phyloP scores from a whole-genome alignment of 768 basidiomycete genomes.

The Boletellus sp. region DNA sequence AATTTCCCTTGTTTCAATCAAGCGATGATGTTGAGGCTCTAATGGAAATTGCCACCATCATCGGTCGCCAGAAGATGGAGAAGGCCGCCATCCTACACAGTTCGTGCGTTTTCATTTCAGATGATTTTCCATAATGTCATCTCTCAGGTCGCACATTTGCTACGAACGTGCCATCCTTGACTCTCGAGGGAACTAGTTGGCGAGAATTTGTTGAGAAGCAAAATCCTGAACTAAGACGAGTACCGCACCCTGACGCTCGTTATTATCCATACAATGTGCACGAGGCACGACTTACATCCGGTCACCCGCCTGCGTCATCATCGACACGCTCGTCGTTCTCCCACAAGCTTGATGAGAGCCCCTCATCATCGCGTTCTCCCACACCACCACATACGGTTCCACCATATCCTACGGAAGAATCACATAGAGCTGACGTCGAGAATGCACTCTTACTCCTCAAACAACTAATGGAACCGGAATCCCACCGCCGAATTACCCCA shows the following conservation, averaged over 20 bases:
- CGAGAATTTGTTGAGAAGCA: conserved; percentile 68
- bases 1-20: conserved; percentile 93
- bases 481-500: conserved; percentile 74
- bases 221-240: conserved; percentile 66
- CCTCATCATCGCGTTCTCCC: conserved; percentile 21
- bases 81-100: conserved; percentile 85
- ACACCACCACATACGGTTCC: conserved; percentile 12
- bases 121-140: conserved; percentile 3
- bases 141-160: conserved; percentile 77
- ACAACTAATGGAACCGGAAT: conserved; percentile 70
- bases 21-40: conserved; percentile 93
- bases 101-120: conserved; percentile 36
- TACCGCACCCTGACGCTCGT: conserved; percentile 45
- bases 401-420: conserved; percentile 32
- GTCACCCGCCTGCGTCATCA: conserved; percentile 31
- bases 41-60: conserved; percentile 88
- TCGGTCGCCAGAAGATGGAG: conserved; percentile 82
- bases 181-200: conserved; percentile 66
- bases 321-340: conserved; percentile 28
- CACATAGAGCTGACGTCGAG: conserved; percentile 54
- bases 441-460: conserved; percentile 74
- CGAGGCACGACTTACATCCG: conserved; percentile 25
- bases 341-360: conserved; percentile 15
- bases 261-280: conserved; percentile 50
- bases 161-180: conserved; percentile 83